Conservation (phyloP, 2,329 filamentous ascomycete species). For the Gyromitra esculenta region DNA sequence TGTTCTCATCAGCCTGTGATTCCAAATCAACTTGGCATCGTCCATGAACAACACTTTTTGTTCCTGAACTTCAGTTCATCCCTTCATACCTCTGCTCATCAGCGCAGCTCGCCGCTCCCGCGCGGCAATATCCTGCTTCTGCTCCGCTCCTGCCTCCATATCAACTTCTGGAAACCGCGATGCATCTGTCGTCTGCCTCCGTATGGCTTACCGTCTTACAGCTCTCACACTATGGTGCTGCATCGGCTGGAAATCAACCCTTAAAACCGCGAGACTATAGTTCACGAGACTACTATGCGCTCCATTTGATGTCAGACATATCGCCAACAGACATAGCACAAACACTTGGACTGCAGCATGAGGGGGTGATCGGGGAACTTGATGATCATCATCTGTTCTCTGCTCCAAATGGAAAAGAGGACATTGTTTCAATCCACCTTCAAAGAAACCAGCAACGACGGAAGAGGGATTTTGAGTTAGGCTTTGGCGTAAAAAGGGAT, state of each 20-base stretch:
- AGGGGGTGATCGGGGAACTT: conserved; percentile 82
- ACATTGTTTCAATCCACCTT: conserved; percentile 69
- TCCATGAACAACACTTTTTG: conserved; percentile 5
- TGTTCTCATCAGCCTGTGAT: background rate
- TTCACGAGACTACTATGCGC: conserved; percentile 88
- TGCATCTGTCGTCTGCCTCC: conserved; percentile 49
- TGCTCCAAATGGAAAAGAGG: conserved; percentile 69
- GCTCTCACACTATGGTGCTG: conserved; percentile 67
- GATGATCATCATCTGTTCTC: conserved; percentile 86
- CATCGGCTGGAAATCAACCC: conserved; percentile 63
- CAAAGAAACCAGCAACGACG: conserved; percentile 70
- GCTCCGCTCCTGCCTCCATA: background rate
- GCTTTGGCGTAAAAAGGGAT: conserved; percentile 60
- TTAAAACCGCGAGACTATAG: conserved; percentile 75
- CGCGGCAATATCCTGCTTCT: background rate
- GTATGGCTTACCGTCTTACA: conserved; percentile 62
- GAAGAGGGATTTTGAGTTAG: conserved; percentile 59
- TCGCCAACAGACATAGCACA: conserved; percentile 75
- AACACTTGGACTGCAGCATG: conserved; percentile 78
- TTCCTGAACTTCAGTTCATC: background rate
- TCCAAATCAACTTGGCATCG: background rate
- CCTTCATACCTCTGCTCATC: background rate
- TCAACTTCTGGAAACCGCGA: conserved; percentile 14
- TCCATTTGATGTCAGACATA: conserved; percentile 76
- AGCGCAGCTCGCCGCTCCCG: background rate